Evolutionary conservation across 2,329 filamentous ascomycete genomes (phyloP), one percentile per base, ranked within the genome.

Genomic region (Fusarium tuaranense): DNA sequence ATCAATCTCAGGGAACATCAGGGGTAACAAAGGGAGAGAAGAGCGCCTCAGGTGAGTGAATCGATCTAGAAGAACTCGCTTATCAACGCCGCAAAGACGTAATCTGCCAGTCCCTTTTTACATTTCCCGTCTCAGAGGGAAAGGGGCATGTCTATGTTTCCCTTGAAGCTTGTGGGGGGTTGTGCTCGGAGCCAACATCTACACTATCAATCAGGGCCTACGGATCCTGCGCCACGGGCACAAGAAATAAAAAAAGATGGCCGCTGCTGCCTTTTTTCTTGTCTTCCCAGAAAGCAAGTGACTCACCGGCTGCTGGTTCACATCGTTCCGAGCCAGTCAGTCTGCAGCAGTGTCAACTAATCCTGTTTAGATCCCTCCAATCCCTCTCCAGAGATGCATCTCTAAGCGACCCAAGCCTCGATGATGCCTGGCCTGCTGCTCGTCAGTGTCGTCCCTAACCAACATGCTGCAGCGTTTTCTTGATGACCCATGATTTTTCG

Each of bases 1-100:
- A 65, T 62, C 32, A 34, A 65, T 62, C 59, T 62, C 59, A 51
- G 60, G 60, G 58, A 44, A 39, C 69, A 66, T 60, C 46, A 67
- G 67, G 62, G 67, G 57, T 59, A 61, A 61, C 44, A 70, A 71
- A 72, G 60, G 53, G 46, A 51, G 46, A 46, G 20, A 51, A 16
- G 34, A 62, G 36, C 9, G 38, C 32, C 32, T 34, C 22, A 39
- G 30, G 38, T 46, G 32, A 61, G 22, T 61, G 30, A 63, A 38
- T 61, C 61, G 46, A 27, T 64, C 46, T 41, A 22, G 58, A 53
- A 32, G 18, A 34, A 30, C 34, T 63, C 36, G 48, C 36, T 27
- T 34, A 41, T 63, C 48, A 63, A 25, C 44, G 59, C 36, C 30
- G 27, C 25, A 62, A 20, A 62, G 46, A 30, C 41, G n/a, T 53